These are phyloP conservation scores for Chlorella sp. DNA, from an alignment of 139 green algal genomes.

Conservation along the genomic window DNA sequence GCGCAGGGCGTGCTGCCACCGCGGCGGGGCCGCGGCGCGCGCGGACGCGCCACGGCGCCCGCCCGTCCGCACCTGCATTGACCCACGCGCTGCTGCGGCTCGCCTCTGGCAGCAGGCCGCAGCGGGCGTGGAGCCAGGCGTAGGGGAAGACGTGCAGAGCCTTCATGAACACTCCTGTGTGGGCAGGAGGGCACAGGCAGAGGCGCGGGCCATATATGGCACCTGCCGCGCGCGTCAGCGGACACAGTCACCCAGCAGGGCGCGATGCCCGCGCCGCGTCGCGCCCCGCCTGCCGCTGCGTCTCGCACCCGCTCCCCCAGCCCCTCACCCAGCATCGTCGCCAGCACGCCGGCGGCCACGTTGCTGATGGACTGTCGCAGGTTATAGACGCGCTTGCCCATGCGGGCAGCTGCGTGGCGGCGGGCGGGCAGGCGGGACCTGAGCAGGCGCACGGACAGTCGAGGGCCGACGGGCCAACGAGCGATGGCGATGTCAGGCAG, in stretches of 20 bases:
- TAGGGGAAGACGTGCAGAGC: slow-evolving; percentile 28
- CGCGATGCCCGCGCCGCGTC: not conserved
- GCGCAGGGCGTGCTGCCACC: no score
- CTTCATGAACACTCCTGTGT: slow-evolving; percentile 24
- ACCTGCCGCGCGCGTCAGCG: no score
- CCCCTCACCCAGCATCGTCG: not conserved
- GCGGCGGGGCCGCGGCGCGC: no score
- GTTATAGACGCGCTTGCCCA: slow-evolving; percentile 16
- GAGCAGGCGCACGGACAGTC: no score
- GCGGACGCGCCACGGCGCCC: no score
- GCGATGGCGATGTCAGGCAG: no score
- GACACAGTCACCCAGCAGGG: no score
- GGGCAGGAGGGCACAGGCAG: not conserved
- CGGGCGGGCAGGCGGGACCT: no score
- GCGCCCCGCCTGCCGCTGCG: not conserved
- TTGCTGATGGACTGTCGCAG: slow-evolving; percentile 23
- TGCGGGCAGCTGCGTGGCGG: no score
- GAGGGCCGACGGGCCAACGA: no score
- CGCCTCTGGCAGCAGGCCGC: not conserved
- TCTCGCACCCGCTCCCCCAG: not conserved
- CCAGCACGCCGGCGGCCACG: not conserved
- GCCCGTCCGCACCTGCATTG: no score
- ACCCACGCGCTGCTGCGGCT: no score
- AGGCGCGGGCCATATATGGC: not conserved
- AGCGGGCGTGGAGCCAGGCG: not conserved